Evolutionary conservation across 371 early-diverging fungal genomes (phyloP), one percentile per base, ranked within the genome.

Genomic region (Thermomucor indicae-seudaticae): DNA sequence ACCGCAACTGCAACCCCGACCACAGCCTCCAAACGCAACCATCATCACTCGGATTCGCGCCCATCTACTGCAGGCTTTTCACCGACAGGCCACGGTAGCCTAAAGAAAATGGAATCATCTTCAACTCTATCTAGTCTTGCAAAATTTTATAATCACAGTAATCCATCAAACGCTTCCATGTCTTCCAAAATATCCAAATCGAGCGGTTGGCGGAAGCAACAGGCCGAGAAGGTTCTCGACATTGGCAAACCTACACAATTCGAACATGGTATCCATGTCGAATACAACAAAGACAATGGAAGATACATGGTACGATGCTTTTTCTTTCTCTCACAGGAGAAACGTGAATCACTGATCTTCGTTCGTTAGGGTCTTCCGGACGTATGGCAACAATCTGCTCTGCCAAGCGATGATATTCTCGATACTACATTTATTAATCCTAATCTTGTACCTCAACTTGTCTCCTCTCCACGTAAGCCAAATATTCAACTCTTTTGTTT

Each of bases 231-330:
- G 49, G 74, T 80, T 53, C 50, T 80, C 27, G 77, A 77, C 56
- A 84, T 84, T 29, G 72, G 84, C 29, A 75, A 78, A 30, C 84
- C 84, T 7, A 84, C 84, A 1, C 75, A 78, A 46, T 72, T 84
- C 39, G 82, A 84, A 50, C 84, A 84, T 46, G 82, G 84, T 11
- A 80, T 84, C 57, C 84, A 84, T 67, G 81, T 84, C 6, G 84
- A 81, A 39, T 84, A 75, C 52, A 75, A 84, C 48, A 62, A 58
- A 37, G 69, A 78, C 23, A 75, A 75, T 47, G 81, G 82, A 30
- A 78, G 78, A 60, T 84, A 72, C 42, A 79, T 81, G 82, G 84
- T 75, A 66, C 57, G 22, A 38, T 34, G 4, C n/a, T 3, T 14
- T 10, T 38, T 49, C 12, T 8, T 1, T 17, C 14, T 37, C 29